Evolutionary conservation across 352 stramenopile genomes (phyloP), one percentile per base, ranked within the genome.

Genomic region (Globisporangium megalacanthum): DNA sequence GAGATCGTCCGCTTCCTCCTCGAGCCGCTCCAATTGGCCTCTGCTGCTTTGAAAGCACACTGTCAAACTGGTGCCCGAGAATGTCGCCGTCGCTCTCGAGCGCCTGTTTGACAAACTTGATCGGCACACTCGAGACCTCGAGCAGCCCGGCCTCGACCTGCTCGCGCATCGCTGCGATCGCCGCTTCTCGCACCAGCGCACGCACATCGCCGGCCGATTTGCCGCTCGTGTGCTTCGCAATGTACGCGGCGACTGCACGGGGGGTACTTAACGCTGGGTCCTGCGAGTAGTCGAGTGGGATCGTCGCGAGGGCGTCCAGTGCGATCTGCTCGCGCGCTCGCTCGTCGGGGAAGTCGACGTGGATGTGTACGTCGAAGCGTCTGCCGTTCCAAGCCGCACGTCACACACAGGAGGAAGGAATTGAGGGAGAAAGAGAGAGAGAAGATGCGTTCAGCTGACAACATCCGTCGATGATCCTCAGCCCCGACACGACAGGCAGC

Each of bases 331-430:
- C 49, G 9, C 85, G 65, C 14, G 85, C 80, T 22, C 73, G 57
- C 58, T 78, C 77, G 44, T 86, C 62, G 1, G 85, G 85, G 19
- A 87, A 79, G 22, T 72, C 56, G 14, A 94, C 67, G 13, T 75
- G 55, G 52, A 94, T 86, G 39, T 93, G 83, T 17, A 92, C 69
- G 45, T 94, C 83, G 56, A 94, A 94, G 33, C 85, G 85, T 42
- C 85, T 94, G 41, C 14, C 8, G 25, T 4, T 37, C n/a, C 33
- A 4, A 52, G 29, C 2, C 25, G 25, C 37, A 37, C 15, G n/a
- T n/a, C n/a, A n/a, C n/a, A n/a, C n/a, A n/a, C n/a, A n/a, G n/a
- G n/a, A n/a, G n/a, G n/a, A n/a, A n/a, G n/a, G n/a, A n/a, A n/a
- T n/a, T n/a, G n/a, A n/a, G n/a, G n/a, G n/a, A n/a, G 6, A 49